phyloP scores from a whole-genome alignment of 192 early-diverging fungal genomes.

The Coemansia sp. region DNA sequence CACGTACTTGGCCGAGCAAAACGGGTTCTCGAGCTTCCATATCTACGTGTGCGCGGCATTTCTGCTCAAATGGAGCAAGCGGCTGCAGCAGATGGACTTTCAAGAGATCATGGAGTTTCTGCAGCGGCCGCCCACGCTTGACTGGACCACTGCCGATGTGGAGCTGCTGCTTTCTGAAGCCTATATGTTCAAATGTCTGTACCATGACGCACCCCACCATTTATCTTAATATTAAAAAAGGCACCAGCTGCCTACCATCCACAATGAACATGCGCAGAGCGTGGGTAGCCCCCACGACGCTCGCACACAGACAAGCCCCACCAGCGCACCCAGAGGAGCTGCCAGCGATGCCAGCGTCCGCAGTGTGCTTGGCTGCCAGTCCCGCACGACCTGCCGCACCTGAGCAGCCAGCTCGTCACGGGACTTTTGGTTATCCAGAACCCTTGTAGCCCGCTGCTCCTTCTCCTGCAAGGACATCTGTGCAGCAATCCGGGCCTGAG shows the following conservation, averaged over 20 bases:
- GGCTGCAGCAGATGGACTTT: conserved; percentile 87
- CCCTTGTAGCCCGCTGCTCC: conserved; percentile 67
- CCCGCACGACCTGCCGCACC: conserved; percentile 13
- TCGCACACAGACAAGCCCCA: conserved; percentile 22
- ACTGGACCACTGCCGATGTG: conserved; percentile 89
- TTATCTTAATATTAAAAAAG: conserved; percentile 11
- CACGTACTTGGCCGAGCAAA: conserved; percentile 74
- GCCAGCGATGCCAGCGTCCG: conserved; percentile 23
- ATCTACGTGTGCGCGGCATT: conserved; percentile 98
- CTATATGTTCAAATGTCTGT: conserved; percentile 95
- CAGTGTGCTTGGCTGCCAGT: conserved; percentile 31
- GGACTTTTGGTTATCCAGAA: conserved; percentile 81
- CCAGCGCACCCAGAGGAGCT: conserved; percentile 28
- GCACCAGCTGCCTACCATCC: conserved; percentile 15
- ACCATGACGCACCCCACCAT: conserved; percentile 89
- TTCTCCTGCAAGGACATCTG: conserved; percentile 87
- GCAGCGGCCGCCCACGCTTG: conserved; percentile 80
- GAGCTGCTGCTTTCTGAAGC: conserved; percentile 94
- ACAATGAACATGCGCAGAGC: conserved; percentile 27
- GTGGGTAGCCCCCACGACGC: conserved; percentile 19
- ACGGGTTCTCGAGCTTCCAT: conserved; percentile 91
- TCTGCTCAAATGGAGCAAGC: conserved; percentile 89
- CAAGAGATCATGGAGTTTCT: conserved; percentile 92
- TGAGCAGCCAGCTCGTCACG: conserved; percentile 43
- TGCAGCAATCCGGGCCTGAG: conserved; percentile 71